These are phyloP conservation scores for Theileria equi DNA, from an alignment of 169 alveolate genomes.

Conservation along the genomic window DNA sequence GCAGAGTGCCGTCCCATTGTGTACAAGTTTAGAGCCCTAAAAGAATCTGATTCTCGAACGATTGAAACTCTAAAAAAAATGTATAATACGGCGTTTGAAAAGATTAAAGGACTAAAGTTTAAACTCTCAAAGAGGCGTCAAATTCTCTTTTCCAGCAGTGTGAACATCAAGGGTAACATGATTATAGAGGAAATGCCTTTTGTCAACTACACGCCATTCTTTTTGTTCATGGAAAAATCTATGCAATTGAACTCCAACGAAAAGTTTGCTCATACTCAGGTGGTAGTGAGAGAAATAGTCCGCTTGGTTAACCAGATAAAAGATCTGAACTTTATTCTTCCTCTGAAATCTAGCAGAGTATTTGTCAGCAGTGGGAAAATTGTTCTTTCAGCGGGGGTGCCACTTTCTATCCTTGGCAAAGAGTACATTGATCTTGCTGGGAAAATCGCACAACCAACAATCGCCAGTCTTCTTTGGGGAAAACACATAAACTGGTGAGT, in stretches of 20 bases:
- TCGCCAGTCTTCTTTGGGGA: conserved; percentile 63
- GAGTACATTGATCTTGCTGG: conserved; percentile 16
- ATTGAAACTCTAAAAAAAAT: background rate
- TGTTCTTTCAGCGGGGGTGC: conserved; percentile 53
- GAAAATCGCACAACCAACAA: conserved; percentile 18
- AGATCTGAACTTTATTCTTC: conserved; percentile 44
- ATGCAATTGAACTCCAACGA: conserved; percentile 33
- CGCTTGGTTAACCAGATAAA: conserved; percentile 39
- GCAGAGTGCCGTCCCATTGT: conserved; percentile 47
- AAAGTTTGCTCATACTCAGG: conserved; percentile 43
- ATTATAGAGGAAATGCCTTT: conserved; percentile 49
- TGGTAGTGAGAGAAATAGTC: conserved; percentile 44
- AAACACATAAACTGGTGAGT: conserved; percentile 47
- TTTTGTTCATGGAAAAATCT: conserved; percentile 43
- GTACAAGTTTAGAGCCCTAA: conserved; percentile 23
- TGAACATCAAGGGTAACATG: conserved; percentile 9
- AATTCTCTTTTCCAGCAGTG: conserved; percentile 34
- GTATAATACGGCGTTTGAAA: conserved; percentile 9
- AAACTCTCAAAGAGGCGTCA: conserved; percentile 8
- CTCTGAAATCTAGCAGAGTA: conserved; percentile 62
- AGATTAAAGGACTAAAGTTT: background rate
- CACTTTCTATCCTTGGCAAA: conserved; percentile 16
- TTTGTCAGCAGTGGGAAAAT: conserved; percentile 51
- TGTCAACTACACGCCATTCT: conserved; percentile 42
- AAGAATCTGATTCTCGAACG: background rate